Base-by-base conservation (phyloP, 768 basidiomycete genomes). In the Rhizopogon vinicolor region DNA sequence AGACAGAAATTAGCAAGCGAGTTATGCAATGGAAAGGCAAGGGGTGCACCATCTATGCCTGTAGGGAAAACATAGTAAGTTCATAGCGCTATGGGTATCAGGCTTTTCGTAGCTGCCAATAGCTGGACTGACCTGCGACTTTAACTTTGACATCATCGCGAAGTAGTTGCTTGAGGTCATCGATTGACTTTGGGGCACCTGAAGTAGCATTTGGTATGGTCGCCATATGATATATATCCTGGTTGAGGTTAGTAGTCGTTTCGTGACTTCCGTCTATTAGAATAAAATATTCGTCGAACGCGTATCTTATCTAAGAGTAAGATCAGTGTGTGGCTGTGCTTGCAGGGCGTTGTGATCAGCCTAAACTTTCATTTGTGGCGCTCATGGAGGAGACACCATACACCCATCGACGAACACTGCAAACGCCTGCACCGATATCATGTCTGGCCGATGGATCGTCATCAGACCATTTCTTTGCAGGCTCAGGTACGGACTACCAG, bases 61-160 rank as follows among this genome's bases (percentile, higher is more conserved):
- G 60, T 18, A 41, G 5, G 22, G 52, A 1, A 25, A 25, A 4
- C 0, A 25, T 25, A 25, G 25, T 25, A 25, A 25, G 25, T 25
- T 25, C 4, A 5, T 25, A 25, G 25, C 25, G 25, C 25, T 25
- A 4, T 4, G 5, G 25, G 5, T 25, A 25, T 1, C 18, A 41
- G 33, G n/a, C 41, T 41, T 50, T 54, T 25, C 37, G 49, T 0
- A 37, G 14, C 9, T 22, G 35, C 18, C 14, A 29, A 55, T 37
- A 31, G 14, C 41, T 44, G 46, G 25, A 72, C 84, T 58, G 51
- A 92, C 94, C 94, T 51, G 93, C 95, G 31, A 98, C 91, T 74
- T 97, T 96, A 64, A 98, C 84, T 72, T 96, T 97, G 65, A 73
- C 81, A 67, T 95, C 92, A 62, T 78, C 3, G 37, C 61, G 55